Evolutionary conservation across 73 alveolate species (phyloP), one percentile per base, ranked within the genome.

Genomic region (Paramecium tetraurelia): DNA sequence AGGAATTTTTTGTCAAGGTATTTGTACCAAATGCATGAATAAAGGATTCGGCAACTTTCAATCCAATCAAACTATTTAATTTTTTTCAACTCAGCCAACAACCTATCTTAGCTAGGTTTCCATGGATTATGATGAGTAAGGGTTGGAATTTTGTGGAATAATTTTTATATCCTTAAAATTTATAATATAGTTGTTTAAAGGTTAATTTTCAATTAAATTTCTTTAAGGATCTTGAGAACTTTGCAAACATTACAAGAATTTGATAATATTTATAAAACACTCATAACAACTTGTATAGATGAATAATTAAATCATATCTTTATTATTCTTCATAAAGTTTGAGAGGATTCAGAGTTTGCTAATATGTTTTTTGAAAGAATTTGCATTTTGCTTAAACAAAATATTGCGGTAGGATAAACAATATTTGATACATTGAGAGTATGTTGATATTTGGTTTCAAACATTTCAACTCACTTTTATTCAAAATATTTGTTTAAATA

Each of bases 11-110:
- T 71, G 68, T 70, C 71, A 9, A 83, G 85, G 24, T 88, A 88
- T 18, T 72, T 85, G 57, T 92, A 58, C 48, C 95, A 57, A 10
- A 90, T 18, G 8, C 70, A 89, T 8, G 94, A 80, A 50, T 93
- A 93, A 89, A 97, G 97, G 97, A 80, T 98, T 98, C 20, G 8
- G 94, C 94, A 24, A 88, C 72, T 22, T 76, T n/a, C 94, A 63
- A 83, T 38, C 94, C 94, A 88, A 76, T 88, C 86, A 18, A 35
- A 44, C 8, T 35, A 29, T 46, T 88, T 57, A 20, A 46, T 88
- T 33, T 58, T 41, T 44, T 53, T 41, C 11, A 70, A 63, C 58
- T 70, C 86, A 43, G 77, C 38, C 31, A 88, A 80, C 53, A 88
- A 41, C 40, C 84, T 41, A 46, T 88, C 94, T 33, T 88, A 90